Base-by-base conservation (phyloP, 768 basidiomycete species). In the Trametes cingulata region DNA sequence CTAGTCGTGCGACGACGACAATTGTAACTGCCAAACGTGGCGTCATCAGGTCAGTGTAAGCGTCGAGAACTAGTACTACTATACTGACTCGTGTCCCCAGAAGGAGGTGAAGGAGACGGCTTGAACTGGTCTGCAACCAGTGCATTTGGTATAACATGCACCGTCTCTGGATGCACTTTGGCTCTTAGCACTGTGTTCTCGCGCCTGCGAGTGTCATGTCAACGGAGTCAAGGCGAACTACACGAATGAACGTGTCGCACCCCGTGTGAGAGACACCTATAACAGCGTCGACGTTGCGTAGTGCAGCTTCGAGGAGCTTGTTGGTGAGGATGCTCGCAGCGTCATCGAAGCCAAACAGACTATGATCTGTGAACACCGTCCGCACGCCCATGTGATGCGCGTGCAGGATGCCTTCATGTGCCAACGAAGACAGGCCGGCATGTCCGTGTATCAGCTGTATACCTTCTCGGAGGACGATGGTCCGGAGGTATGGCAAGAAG, bases 211-310 rank as follows among this genome's bases (percentile, higher is more conserved):
- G 25, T 37, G 39, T 57, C 19, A 29, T 59, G 22, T 40, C 40
- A 58, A 15, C 17, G 17, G 2, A 25, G 22, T 7, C 14, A 4
- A 58, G 27, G 29, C 40, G 39, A 3, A 14, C 14, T 40, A 24
- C 1, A 15, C 12, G n/a, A 58, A 19, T 14, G 19, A 56, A 9
- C 39, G 35, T 20, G 4, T 69, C 85, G 53, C 69, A 93, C 96
- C 96, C 94, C 0, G 95, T 98, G 74, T 98, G 91, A 8, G 94
- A 96, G 48, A 98, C 97, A 66, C 95, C 98, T 24, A 98, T 95
- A 1, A 91, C 93, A 0, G 89, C 93, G 66, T 98, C 96, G 0
- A 95, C 92, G 70, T 96, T 95, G 60, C 87, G 84, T 68, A 99
- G 76, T 2, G 91, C 88, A 4, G 85, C 94, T 12, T 85, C 90